A percentile compares a stretch with the other conserved stretches of the same genome.
These are phyloP conservation scores for Brassica rapa DNA, from an alignment of 345 rosid genomes.

Conservation along the genomic window DNA sequence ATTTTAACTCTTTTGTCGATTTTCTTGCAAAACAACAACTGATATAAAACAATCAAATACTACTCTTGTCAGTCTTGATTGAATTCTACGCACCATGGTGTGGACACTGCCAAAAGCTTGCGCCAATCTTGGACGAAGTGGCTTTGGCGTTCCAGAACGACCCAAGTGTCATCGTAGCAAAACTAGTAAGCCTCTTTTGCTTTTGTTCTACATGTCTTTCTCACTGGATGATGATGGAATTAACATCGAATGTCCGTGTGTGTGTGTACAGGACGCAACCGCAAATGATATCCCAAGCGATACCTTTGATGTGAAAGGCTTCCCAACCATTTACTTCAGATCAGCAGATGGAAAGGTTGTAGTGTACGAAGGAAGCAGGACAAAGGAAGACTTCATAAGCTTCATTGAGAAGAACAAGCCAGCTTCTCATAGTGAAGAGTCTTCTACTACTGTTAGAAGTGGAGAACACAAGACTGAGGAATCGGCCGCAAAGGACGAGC, in stretches of 20 bases:
- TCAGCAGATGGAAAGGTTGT: constrained; percentile 65
- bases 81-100: constrained; percentile 99
- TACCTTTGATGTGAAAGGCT: constrained; percentile 75
- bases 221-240: not conserved
- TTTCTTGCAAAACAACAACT: not conserved
- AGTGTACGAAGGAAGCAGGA: constrained; percentile 71
- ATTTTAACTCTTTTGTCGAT: not conserved
- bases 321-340: constrained; percentile 79
- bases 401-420: constrained; percentile 77
- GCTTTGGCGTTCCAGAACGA: constrained; percentile 67
- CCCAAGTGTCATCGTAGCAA: constrained; percentile 66
- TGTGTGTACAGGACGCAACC: constrained; percentile 84
- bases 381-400: constrained; percentile 73
- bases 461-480: constrained; percentile 29
- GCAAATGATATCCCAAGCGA: constrained; percentile 71
- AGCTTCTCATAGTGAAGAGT: constrained; percentile 33
- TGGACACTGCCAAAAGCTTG: constrained; percentile 94
- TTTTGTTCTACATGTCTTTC: not conserved
- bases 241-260: no score
- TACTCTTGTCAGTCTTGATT: constrained; percentile 54
- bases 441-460: constrained; percentile 4
- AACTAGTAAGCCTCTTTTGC: constrained; percentile 72
- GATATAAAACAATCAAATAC: not conserved
- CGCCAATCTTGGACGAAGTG: constrained; percentile 95
- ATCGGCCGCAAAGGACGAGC: constrained; percentile 61